Conservation (phyloP, 2,329 filamentous ascomycete species). For the Fusarium siculi region DNA sequence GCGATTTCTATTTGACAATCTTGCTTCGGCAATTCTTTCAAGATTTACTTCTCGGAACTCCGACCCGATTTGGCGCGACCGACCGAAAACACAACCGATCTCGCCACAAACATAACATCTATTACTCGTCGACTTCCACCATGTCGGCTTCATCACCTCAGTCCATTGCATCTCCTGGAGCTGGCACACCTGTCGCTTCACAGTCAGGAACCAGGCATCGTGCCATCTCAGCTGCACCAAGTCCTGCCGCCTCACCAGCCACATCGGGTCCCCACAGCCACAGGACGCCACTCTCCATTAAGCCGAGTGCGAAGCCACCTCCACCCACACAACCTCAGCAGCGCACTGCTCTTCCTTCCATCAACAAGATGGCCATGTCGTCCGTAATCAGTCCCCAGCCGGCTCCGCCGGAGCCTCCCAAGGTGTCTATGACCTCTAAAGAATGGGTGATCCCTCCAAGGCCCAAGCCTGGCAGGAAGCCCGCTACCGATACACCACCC, state of each 20-base stretch:
- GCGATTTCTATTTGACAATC: constrained; percentile 17
- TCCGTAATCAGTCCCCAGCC: constrained; percentile 57
- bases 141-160: constrained; percentile 42
- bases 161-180: constrained; percentile 33
- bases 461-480: constrained; percentile 92
- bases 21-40: neutral
- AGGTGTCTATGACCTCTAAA: constrained; percentile 76
- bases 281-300: constrained; percentile 47
- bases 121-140: constrained; percentile 25
- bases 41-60: constrained; percentile 42
- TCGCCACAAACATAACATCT: constrained; percentile 27
- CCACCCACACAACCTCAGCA: constrained; percentile 45
- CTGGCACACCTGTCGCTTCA: constrained; percentile 28
- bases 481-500: constrained; percentile 89
- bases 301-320: constrained; percentile 43
- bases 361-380: constrained; percentile 61
- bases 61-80: constrained; percentile 37
- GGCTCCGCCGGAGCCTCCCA: constrained; percentile 54
- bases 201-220: constrained; percentile 33
- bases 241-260: constrained; percentile 37
- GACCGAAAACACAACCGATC: constrained; percentile 37
- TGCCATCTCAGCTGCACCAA: constrained; percentile 41
- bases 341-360: constrained; percentile 50
- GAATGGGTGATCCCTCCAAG: constrained; percentile 88
- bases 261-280: constrained; percentile 37